Base-by-base conservation (phyloP, 2,329 filamentous ascomycete species). In the Diplodia corticola region DNA sequence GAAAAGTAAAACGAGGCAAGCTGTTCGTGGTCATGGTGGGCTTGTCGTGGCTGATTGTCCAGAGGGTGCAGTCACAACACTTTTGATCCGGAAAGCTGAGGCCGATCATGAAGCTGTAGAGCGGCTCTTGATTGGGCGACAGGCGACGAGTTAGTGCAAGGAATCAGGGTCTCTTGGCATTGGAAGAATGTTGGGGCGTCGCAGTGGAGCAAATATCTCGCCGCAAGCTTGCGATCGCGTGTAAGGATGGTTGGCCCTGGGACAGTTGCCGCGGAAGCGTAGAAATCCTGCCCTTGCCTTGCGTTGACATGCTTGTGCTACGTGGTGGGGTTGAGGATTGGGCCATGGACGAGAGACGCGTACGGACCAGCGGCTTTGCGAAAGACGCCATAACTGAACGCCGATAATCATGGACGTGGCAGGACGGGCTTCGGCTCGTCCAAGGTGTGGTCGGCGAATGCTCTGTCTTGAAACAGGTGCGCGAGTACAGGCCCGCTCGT, bases 381-480 rank as follows among this genome's bases (percentile, higher is more conserved):
- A 24, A 26, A 17, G 33, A 26, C 22, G 35, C 12, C n/a, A 24
- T 37, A 9, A 37, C 33, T 33, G 22, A 13, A 57, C 17, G 17
- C 7, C 13, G 20, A 26, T 10, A 13, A 22, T 15, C 15, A 20
- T 17, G 7, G 22, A 20, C 35, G 54, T 35, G n/a, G 26, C 57
- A 61, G 26, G 26, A 10, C 22, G 7, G 26, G 57, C 44, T 5
- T 35, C 26, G 40, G 15, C 17, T 24, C 26, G 44, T 15, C 5
- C 57, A 35, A 24, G 15, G 33, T 35, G 37, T 61, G 57, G 57
- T 46, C 26, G 26, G 33, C 26, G 57, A 61, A 35, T 49, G 57
- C 26, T 48, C 24, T 46, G 22, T 30, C 20, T 44, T 61, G 57
- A 61, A 61, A 61, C 57, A 30, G 55, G 20, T 57, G 17, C 33